Conservation (phyloP, 2,329 filamentous ascomycete species). For the Colletotrichum shisoi region DNA sequence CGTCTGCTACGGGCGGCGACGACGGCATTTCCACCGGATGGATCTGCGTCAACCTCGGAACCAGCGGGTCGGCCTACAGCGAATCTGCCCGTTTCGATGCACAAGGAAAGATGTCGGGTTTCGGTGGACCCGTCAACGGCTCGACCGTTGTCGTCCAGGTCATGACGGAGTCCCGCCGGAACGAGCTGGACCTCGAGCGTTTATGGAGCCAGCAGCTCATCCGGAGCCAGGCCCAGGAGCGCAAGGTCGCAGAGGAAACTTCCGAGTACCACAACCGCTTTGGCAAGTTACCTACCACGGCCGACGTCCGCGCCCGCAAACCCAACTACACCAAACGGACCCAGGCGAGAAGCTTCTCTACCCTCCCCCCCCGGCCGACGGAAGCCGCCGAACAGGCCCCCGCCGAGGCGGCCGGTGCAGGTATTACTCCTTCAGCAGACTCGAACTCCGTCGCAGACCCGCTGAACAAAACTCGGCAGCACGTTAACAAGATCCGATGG, state of each 20-base stretch:
- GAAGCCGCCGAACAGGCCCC: not conserved
- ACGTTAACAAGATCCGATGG: conserved; percentile 52
- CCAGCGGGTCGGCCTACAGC: conserved; percentile 64
- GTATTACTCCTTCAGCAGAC: conserved; percentile 17
- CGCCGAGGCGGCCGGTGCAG: conserved; percentile 1
- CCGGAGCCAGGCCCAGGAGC: conserved; percentile 42
- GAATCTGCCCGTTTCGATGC: conserved; percentile 57
- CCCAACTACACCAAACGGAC: conserved; percentile 40
- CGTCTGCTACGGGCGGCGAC: conserved; percentile 69
- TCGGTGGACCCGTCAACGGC: conserved; percentile 65
- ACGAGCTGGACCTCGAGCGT: conserved; percentile 62
- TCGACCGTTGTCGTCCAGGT: conserved; percentile 66
- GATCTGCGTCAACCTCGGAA: conserved; percentile 91
- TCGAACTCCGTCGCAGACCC: conserved; percentile 13
- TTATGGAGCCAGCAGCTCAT: conserved; percentile 59
- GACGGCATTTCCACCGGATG: conserved; percentile 92
- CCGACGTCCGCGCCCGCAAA: conserved; percentile 17
- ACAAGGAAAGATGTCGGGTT: conserved; percentile 74
- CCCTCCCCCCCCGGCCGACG: conserved; percentile 43
- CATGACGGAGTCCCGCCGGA: conserved; percentile 62
- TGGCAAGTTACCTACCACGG: conserved; percentile 32
- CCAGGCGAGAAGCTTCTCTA: conserved; percentile 50
- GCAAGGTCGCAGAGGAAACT: conserved; percentile 37
- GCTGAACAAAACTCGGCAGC: conserved; percentile 39
- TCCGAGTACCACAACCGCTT: conserved; percentile 43